These are phyloP conservation scores for Dysphania ambrosioides DNA, from an alignment of 148 eudicot genomes.

Conservation along the genomic window DNA sequence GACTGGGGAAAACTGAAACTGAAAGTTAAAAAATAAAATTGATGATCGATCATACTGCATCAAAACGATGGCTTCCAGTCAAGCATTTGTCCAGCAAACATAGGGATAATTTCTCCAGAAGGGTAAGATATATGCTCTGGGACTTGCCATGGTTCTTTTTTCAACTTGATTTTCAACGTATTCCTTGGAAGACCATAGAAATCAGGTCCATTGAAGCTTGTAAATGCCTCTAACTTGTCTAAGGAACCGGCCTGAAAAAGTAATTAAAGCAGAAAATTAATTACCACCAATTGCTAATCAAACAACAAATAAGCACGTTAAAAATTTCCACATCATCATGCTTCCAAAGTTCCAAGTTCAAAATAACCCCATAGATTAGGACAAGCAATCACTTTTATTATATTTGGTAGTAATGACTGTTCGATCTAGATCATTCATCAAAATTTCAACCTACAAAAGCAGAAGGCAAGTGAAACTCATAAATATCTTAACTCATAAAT, in stretches of 20 bases:
- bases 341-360: background rate
- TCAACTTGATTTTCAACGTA: constrained; percentile 60
- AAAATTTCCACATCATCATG: background rate
- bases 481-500: no score
- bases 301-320: background rate
- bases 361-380: background rate
- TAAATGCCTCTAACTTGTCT: constrained; percentile 92
- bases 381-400: background rate
- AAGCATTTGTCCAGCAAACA: constrained; percentile 89
- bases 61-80: constrained; percentile 55
- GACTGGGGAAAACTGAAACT: background rate
- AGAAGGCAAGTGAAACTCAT: no score
- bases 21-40: background rate
- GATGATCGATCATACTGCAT: constrained; percentile 17
- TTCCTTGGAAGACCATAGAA: constrained; percentile 91
- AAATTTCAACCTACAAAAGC: no score
- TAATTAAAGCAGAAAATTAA: constrained; percentile 1
- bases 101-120: constrained; percentile 77
- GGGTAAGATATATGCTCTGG: constrained; percentile 53
- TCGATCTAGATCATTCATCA: no score
- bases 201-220: constrained; percentile 97
- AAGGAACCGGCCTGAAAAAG: constrained; percentile 71
- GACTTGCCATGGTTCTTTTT: constrained; percentile 71
- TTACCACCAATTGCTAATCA: background rate
- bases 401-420: no score